A percentile compares a stretch with the other conserved stretches of the same genome.
phyloP scores from a whole-genome alignment of 257 asterid genomes.

The Cynanchum wilfordii region DNA sequence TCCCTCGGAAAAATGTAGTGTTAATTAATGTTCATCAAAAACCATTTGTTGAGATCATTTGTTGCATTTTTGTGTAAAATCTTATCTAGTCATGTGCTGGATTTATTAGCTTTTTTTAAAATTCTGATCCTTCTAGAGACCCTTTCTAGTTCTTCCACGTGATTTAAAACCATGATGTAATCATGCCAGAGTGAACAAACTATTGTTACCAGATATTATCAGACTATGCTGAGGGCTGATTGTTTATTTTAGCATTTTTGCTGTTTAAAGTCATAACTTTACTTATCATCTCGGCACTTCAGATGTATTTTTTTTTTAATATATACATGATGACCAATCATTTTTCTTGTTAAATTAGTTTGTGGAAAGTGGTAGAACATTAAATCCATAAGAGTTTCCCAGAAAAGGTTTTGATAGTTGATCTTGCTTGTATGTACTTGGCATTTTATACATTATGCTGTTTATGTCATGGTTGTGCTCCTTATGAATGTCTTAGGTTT shows the following conservation, averaged over 20 bases:
- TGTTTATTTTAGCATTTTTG: background rate
- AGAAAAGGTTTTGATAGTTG: background rate
- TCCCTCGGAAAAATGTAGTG: background rate
- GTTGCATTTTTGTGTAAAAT: background rate
- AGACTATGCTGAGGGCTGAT: background rate
- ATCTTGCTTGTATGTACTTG: background rate
- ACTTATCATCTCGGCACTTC: background rate
- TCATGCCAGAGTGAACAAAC: background rate
- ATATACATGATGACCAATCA: background rate
- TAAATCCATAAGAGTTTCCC: background rate
- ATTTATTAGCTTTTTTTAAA: background rate
- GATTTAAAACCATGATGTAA: background rate
- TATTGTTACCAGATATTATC: background rate
- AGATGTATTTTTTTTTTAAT: background rate
- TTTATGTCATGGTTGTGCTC: background rate
- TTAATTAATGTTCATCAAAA: background rate
- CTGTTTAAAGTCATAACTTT: background rate
- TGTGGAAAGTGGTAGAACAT: background rate
- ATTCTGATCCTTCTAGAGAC: background rate
- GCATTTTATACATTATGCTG: background rate
- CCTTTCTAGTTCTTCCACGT: background rate
- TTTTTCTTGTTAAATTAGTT: background rate
- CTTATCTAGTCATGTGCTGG: background rate
- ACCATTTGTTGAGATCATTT: background rate
- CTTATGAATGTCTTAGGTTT: slow-evolving; percentile 47